phyloP scores from a whole-genome alignment of 2,329 filamentous ascomycete genomes.

The Lachnellula subtilissima region DNA sequence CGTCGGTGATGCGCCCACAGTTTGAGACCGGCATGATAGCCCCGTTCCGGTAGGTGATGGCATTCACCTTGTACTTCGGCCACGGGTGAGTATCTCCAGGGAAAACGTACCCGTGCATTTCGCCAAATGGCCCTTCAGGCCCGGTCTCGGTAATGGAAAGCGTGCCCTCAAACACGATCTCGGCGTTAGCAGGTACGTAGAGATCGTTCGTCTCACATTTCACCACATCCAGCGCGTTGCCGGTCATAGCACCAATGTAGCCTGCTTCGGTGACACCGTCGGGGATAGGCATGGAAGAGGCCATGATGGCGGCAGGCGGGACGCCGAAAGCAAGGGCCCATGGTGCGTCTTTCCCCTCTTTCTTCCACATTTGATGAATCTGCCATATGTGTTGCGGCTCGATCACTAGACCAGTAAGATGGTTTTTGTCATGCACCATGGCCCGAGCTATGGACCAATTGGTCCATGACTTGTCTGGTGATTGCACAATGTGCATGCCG shows the following conservation, averaged over 20 bases:
- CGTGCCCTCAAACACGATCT: slow-evolving; percentile 48
- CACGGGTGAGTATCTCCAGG: slow-evolving; percentile 35
- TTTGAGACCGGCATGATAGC: slow-evolving; percentile 44
- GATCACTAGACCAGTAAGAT: slow-evolving; percentile 39
- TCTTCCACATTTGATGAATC: slow-evolving; percentile 44
- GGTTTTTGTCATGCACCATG: slow-evolving; percentile 43
- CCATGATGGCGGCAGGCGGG: slow-evolving; percentile 46
- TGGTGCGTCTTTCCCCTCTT: slow-evolving; percentile 40
- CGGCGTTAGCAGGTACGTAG: slow-evolving; percentile 43
- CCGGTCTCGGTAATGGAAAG: slow-evolving; percentile 40
- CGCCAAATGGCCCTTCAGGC: slow-evolving; percentile 46
- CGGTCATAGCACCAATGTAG: slow-evolving; percentile 44
- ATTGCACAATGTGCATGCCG: slow-evolving; percentile 44
- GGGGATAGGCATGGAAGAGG: slow-evolving; percentile 44
- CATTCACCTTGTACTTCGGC: slow-evolving; percentile 41
- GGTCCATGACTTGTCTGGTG: slow-evolving; percentile 43
- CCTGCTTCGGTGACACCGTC: slow-evolving; percentile 44
- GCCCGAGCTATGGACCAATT: slow-evolving; percentile 43
- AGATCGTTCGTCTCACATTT: slow-evolving; percentile 49
- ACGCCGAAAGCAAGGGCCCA: slow-evolving; percentile 46
- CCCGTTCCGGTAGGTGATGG: slow-evolving; percentile 44
- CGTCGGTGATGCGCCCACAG: slow-evolving; percentile 41
- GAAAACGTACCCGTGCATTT: slow-evolving; percentile 43
- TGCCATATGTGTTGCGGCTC: slow-evolving; percentile 43
- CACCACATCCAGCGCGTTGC: slow-evolving; percentile 41